Evolutionary conservation across 495 filamentous ascomycete genomes (phyloP).

Genomic region (Hamigera avellanea): DNA sequence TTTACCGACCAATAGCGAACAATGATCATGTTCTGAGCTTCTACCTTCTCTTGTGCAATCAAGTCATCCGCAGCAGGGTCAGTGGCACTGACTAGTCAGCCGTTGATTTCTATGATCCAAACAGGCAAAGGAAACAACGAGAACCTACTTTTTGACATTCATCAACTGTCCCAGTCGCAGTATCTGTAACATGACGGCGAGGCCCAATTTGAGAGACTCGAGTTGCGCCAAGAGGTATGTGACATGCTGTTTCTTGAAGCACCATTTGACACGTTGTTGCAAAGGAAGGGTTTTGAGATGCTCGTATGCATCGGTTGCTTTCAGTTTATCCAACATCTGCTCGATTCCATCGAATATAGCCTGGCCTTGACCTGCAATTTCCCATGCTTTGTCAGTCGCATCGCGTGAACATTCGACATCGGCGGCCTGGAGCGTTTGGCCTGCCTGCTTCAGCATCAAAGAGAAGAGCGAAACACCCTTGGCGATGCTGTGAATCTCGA

Average conservation of each 20-base stretch:
- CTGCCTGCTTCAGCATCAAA: constrained; percentile 30
- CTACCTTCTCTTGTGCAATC: constrained; percentile 30
- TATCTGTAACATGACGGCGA: constrained; percentile 30
- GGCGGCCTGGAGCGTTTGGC: constrained; percentile 18
- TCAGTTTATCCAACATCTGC: constrained; percentile 29
- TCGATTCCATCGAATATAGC: constrained; percentile 32
- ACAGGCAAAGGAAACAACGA: not conserved
- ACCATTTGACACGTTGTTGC: constrained; percentile 31
- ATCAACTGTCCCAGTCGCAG: constrained; percentile 26
- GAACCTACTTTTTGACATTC: constrained; percentile 4
- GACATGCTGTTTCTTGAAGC: constrained; percentile 32
- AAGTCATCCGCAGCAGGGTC: constrained; percentile 12
- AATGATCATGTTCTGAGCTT: constrained; percentile 37
- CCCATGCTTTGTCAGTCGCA: constrained; percentile 26
- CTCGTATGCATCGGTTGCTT: constrained; percentile 22
- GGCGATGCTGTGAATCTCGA: constrained; percentile 36
- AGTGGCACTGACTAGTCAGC: constrained; percentile 1
- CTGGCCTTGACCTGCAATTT: constrained; percentile 30
- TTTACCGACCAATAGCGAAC: constrained; percentile 32
- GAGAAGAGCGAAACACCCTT: constrained; percentile 34
- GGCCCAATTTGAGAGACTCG: constrained; percentile 32
- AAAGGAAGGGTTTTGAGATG: constrained; percentile 18
- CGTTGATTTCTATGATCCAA: not conserved
- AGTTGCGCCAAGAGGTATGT: constrained; percentile 33
- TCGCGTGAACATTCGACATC: constrained; percentile 15